These are phyloP conservation scores for Tricholoma flavovirens DNA, from an alignment of 768 basidiomycete species.

Conservation along the genomic window DNA sequence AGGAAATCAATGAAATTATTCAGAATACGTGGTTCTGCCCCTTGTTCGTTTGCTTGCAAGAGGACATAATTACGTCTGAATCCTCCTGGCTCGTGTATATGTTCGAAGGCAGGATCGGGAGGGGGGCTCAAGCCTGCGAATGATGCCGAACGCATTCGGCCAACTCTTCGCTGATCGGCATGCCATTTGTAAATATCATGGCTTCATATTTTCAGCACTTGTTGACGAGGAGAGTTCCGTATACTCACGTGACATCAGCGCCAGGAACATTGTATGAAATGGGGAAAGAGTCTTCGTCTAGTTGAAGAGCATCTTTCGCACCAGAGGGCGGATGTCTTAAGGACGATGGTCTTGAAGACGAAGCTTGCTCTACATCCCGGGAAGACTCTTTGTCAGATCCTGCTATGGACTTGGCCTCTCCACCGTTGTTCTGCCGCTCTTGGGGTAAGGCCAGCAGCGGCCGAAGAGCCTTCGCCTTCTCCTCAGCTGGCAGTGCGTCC, in stretches of 20 bases:
- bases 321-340: constrained; percentile 24
- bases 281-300: constrained; percentile 72
- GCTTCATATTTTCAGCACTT: constrained; percentile 29
- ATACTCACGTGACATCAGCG: constrained; percentile 86
- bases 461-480: constrained; percentile 76
- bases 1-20: constrained; percentile 95
- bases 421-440: constrained; percentile 41
- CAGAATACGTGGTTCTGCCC: constrained; percentile 51
- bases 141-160: constrained; percentile 64
- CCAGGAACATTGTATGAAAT: constrained; percentile 84
- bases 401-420: constrained; percentile 22
- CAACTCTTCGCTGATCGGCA: constrained; percentile 57
- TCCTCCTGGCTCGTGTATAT: constrained; percentile 93
- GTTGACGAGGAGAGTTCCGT: not conserved
- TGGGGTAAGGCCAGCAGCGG: constrained; percentile 76
- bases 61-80: constrained; percentile 87
- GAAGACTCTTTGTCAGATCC: constrained; percentile 26
- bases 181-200: constrained; percentile 98
- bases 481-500: constrained; percentile 69
- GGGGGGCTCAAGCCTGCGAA: constrained; percentile 53
- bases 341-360: constrained; percentile 22
- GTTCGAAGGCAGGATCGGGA: constrained; percentile 76
- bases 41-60: constrained; percentile 63
- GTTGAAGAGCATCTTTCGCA: constrained; percentile 24
- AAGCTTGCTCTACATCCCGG: constrained; percentile 19